Evolutionary conservation across 129 eudicot species (phyloP).

Genomic region (Arctium lappa): DNA sequence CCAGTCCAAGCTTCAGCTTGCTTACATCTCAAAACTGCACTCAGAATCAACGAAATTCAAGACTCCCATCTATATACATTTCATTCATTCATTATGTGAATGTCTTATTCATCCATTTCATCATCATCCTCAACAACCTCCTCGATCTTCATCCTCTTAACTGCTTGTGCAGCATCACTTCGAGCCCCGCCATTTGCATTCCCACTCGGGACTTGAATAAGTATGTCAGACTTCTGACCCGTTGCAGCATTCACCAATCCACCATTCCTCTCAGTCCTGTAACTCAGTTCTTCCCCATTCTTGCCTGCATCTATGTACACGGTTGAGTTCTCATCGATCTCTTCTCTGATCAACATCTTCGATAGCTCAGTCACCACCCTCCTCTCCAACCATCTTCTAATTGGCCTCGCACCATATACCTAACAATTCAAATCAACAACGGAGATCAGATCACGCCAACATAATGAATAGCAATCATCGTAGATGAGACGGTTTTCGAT

Average conservation of each 20-base stretch:
- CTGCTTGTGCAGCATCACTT: constrained; percentile 71
- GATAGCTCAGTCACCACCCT: constrained; percentile 86
- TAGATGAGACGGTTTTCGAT: not conserved
- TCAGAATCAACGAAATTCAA: not conserved
- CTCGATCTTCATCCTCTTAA: constrained; percentile 84
- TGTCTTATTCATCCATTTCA: constrained; percentile 45
- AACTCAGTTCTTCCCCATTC: constrained; percentile 41
- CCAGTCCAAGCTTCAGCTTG: not conserved
- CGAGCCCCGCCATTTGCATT: constrained; percentile 24
- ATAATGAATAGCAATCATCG: not conserved
- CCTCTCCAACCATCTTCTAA: constrained; percentile 91
- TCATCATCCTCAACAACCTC: constrained; percentile 73
- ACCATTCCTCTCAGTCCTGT: constrained; percentile 81
- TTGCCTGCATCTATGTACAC: constrained; percentile 70
- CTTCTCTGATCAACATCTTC: constrained; percentile 70
- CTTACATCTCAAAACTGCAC: not conserved
- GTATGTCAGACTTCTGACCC: constrained; percentile 70
- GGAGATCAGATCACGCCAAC: not conserved
- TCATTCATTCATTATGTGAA: not conserved
- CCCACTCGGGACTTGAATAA: constrained; percentile 48
- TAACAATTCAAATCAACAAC: not conserved
- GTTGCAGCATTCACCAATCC: constrained; percentile 86
- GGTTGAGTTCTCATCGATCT: constrained; percentile 87
- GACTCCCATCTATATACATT: not conserved
- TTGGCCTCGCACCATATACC: constrained; percentile 97